Conservation (phyloP, 2,329 filamentous ascomycete species). For the Penicillium sp. region DNA sequence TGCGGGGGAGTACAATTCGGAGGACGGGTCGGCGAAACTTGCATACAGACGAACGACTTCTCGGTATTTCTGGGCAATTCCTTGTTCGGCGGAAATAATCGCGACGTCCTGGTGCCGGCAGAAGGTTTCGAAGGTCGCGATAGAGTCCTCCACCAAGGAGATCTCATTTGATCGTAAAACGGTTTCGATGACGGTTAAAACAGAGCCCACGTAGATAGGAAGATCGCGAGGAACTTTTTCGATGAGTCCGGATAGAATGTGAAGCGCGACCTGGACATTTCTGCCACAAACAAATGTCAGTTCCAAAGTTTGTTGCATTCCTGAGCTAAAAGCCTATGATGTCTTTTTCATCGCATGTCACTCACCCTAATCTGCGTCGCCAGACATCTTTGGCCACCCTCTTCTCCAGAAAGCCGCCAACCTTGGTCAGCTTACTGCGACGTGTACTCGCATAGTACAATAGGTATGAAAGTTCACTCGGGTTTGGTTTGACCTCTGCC, state of each 20-base stretch:
- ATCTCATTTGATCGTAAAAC: slow-evolving; percentile 85
- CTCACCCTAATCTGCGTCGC: slow-evolving; percentile 81
- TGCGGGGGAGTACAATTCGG: slow-evolving; percentile 47
- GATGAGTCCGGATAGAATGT: slow-evolving; percentile 87
- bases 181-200: slow-evolving; percentile 79
- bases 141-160: slow-evolving; percentile 86
- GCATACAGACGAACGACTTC: slow-evolving; percentile 79
- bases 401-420: slow-evolving; percentile 91
- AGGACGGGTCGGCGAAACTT: slow-evolving; percentile 69
- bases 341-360: slow-evolving; percentile 13
- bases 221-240: slow-evolving; percentile 91
- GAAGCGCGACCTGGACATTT: slow-evolving; percentile 91
- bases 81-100: slow-evolving; percentile 79
- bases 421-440: slow-evolving; percentile 92
- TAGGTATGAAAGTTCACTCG: slow-evolving; percentile 93
- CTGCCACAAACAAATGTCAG: slow-evolving; percentile 45
- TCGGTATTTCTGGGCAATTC: slow-evolving; percentile 79
- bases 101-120: slow-evolving; percentile 86
- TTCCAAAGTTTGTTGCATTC: background rate
- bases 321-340: background rate
- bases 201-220: slow-evolving; percentile 79
- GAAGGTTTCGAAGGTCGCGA: slow-evolving; percentile 82
- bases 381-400: slow-evolving; percentile 90
- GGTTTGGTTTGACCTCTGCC: slow-evolving; percentile 92
- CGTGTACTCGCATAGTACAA: slow-evolving; percentile 96